Evolutionary conservation across 2,329 filamentous ascomycete genomes (phyloP).

Genomic region (Fonsecaea erecta): DNA sequence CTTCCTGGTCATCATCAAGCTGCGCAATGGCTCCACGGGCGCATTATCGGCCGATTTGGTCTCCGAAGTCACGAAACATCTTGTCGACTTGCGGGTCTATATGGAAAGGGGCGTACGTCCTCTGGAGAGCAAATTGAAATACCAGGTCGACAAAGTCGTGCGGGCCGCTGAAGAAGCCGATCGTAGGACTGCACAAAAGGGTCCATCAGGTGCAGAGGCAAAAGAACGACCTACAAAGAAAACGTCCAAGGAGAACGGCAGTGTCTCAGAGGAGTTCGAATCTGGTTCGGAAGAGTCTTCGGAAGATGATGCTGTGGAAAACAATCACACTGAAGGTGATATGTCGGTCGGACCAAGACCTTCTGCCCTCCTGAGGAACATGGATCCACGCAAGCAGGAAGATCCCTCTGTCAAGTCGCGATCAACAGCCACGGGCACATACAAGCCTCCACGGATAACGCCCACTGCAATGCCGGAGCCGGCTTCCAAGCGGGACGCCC

Average conservation of each 20-base stretch:
- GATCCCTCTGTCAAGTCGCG: slow-evolving; percentile 10
- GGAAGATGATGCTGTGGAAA: slow-evolving; percentile 60
- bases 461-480: slow-evolving; percentile 76
- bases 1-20: slow-evolving; percentile 80
- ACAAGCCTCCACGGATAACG: slow-evolving; percentile 85
- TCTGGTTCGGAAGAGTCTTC: slow-evolving; percentile 49
- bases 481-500: slow-evolving; percentile 60
- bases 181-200: slow-evolving; percentile 47
- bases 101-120: slow-evolving; percentile 91
- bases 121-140: slow-evolving; percentile 85
- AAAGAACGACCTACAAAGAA: slow-evolving; percentile 41
- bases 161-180: slow-evolving; percentile 79
- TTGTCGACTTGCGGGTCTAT: slow-evolving; percentile 90
- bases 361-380: slow-evolving; percentile 28
- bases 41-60: slow-evolving; percentile 49
- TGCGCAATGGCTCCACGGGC: slow-evolving; percentile 58
- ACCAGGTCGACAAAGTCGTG: slow-evolving; percentile 94
- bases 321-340: slow-evolving; percentile 60
- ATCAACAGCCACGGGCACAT: slow-evolving; percentile 64
- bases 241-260: slow-evolving; percentile 41
- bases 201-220: slow-evolving; percentile 40
- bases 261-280: slow-evolving; percentile 46
- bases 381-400: slow-evolving; percentile 10
- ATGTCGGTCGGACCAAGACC: slow-evolving; percentile 27
- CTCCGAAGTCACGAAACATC: slow-evolving; percentile 76